Evolutionary conservation across 805 yeast species (phyloP), one percentile per base, ranked within the genome.

Genomic region (Lipomyces yamanashiensis): DNA sequence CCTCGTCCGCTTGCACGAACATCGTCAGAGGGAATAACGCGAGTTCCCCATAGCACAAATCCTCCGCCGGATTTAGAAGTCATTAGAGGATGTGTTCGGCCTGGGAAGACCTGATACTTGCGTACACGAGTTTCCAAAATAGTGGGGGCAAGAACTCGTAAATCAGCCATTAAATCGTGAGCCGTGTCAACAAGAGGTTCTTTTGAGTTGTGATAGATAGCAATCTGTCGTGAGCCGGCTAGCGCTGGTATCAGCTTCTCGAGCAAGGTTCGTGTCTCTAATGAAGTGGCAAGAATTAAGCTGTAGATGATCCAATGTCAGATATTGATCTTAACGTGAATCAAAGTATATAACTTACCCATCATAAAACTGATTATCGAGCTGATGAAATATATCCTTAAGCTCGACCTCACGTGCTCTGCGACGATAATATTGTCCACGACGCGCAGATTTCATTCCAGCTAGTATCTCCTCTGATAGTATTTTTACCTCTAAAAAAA

Each of bases 11-110:
- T 64, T 2, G 68, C 68, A 9, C 58, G 59, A 21, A 58, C 67
- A 17, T 54, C 58, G 9, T 45, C 33, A 8, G 80, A 76, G 1
- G 97, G 97, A 58, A 85, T 78, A 0, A 95, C 98, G 54, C 89
- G 81, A 15, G 89, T 84, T 2, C 93, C 96, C 79, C 86, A 83
- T 68, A 92, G 78, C 1, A 95, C 74, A 74, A 85, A 93, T 0
- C 99, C 99, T 40, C 98, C 98, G 62, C 88, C 92, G 7, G 96
- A 92, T 71, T 90, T 83, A 82, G 88, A 86, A 0, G 98, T 90
- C 99, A 95, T 95, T 64, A 87, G 73, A 0, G 99, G 99, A 75
- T 95, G 99, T 72, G 93, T 80, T 73, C 96, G 86, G 7, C 98
- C 99, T 19, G 96, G 90, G 36, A 93, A 85, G 2, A 98, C 91